Evolutionary conservation across 148 eudicot genomes (phyloP), one percentile per base, ranked within the genome.

Genomic region (Amaranthus hypochondriacus): DNA sequence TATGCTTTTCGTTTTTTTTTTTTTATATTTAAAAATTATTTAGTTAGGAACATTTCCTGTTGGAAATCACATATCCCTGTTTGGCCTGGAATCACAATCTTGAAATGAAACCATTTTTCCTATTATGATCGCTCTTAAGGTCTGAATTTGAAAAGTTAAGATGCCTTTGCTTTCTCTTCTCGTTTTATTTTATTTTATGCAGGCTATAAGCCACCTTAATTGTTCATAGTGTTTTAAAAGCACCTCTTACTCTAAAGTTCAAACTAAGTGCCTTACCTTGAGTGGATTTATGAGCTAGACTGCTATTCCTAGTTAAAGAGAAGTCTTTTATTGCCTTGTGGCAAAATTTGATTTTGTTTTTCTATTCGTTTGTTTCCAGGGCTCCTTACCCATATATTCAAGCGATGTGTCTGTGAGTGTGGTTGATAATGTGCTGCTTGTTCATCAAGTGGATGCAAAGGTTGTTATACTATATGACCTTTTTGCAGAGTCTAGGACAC

Each of bases 361-460:
- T 65, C 10, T 66, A 47, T 66, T 62, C 39, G 53, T 74, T 15
- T 73, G 28, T 70, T 83, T 83, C 67, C 89, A 96, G 99, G 99
- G 99, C 56, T 90, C 97, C 75, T 81, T 92, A 72, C 94, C 99
- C 72, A 80, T 90, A 66, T 96, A 90, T 82, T 92, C 99, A 57
- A 88, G 83, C 86, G 86, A 83, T 83, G 84, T 96, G 66, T 91
- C 97, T 64, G 82, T 87, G 71, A 96, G 92, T 78, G 99, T 92
- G 82, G 96, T 96, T 76, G 99, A 96, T 76, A 92, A 88, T 82
- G 89, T 96, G 78, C 77, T 96, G 84, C 95, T 96, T 62, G 84
- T 90, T 79, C 99, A 96, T 76, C 96, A 96, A 96, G 96, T 90
- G 81, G 99, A 90, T 77, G 97, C 99, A 48, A 92, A 92, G 76